Base-by-base conservation (phyloP, 2,329 filamentous ascomycete genomes). In the Fusarium aywerte region DNA sequence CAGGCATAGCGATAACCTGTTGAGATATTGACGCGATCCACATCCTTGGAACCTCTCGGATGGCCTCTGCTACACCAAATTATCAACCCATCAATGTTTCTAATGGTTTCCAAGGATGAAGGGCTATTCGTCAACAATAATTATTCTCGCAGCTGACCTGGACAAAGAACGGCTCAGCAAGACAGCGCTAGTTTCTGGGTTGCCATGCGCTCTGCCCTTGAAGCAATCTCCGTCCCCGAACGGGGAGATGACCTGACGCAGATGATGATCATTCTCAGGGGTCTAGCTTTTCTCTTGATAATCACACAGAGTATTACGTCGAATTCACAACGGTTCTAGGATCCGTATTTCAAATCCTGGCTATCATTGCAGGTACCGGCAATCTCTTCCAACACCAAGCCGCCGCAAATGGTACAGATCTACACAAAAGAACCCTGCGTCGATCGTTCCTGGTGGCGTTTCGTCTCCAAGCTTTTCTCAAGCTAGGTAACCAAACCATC, bases 371-470 rank as follows among this genome's bases (percentile, higher is more conserved):
- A 62, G 63, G 62, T 62, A 62, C 25, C 21, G 54, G 33, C 20
- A 35, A 52, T 62, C 44, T 60, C 38, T 62, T 55, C 58, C 31
- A 53, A 61, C 68, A 58, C 44, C 50, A 67, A 59, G 43, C 60
- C 49, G 53, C 65, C 68, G 63, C 62, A 70, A 63, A 67, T 53
- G 64, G 70, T 44, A 61, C 68, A 66, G 71, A 73, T 73, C 71
- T 68, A 53, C 71, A 55, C 57, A 56, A 36, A 55, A 29, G 35
- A 73, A 69, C 71, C 71, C 66, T 71, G 71, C 47, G 71, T 59
- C 64, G 71, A 74, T 73, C 71, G 68, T 67, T 59, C 62, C 49
- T 61, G 60, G 71, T 73, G 71, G 71, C 71, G 70, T 65, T 61
- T 64, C 40, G 45, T 52, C 57, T 45, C 58, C 57, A 70, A 67